Percentiles rank a stretch among this genome's conserved stretches.
Conservation (phyloP, 345 rosid species). For the Murraya koenigii region DNA sequence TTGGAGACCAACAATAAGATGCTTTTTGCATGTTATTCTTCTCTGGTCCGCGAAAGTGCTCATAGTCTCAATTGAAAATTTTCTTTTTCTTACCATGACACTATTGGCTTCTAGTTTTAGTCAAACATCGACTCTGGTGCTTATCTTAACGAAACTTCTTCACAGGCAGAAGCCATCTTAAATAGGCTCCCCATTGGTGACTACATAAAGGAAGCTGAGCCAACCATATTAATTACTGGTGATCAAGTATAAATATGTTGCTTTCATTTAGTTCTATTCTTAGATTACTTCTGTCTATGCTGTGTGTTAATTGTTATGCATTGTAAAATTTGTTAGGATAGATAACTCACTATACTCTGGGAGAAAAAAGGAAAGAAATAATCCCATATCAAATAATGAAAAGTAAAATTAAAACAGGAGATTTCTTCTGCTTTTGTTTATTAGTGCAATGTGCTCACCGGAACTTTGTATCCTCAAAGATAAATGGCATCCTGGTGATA, state of each 20-base stretch:
- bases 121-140: constrained; percentile 13
- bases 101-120: background rate
- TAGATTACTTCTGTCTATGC: background rate
- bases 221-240: constrained; percentile 61
- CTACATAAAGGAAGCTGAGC: constrained; percentile 46
- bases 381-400: background rate
- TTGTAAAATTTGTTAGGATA: constrained; percentile 5
- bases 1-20: background rate
- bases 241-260: constrained; percentile 70
- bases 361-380: background rate
- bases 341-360: background rate
- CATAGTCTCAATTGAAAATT: background rate
- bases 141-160: constrained; percentile 33
- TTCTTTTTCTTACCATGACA: background rate
- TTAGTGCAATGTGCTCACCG: background rate
- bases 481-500: constrained; percentile 39
- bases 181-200: constrained; percentile 50
- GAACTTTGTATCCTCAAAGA: constrained; percentile 34
- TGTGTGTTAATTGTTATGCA: background rate
- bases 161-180: constrained; percentile 82
- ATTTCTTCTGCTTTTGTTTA: background rate
- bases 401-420: background rate
- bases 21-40: background rate
- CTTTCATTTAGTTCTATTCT: constrained; percentile 5
- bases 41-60: background rate